phyloP scores from a whole-genome alignment of 257 asterid genomes.

The Solanum tarapatanum region DNA sequence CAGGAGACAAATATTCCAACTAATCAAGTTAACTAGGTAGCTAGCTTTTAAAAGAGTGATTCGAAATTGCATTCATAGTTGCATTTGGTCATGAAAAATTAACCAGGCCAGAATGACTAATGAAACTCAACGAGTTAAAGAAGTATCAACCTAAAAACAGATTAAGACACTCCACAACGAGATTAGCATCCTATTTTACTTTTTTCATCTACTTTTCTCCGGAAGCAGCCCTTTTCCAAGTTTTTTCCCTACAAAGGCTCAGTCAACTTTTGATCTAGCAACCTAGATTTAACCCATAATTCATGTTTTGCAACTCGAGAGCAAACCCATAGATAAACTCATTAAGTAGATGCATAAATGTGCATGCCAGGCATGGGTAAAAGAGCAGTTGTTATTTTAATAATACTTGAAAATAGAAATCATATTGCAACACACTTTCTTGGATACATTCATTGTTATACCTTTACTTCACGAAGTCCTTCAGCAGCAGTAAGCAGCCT shows the following conservation, averaged over 20 bases:
- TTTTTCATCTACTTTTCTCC: background rate
- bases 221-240: background rate
- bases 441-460: slow-evolving; percentile 2
- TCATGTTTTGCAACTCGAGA: background rate
- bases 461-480: slow-evolving; percentile 74
- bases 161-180: background rate
- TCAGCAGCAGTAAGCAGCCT: slow-evolving; percentile 80
- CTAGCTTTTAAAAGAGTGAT: background rate
- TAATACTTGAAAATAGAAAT: background rate
- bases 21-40: background rate
- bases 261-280: background rate
- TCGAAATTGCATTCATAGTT: background rate
- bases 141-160: background rate
- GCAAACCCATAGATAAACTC: background rate
- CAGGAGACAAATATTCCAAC: background rate
- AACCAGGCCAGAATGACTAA: background rate
- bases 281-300: background rate
- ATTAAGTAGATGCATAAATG: background rate
- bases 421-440: background rate
- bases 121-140: background rate
- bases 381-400: background rate
- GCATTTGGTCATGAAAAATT: background rate
- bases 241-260: background rate
- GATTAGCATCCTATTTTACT: background rate
- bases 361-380: background rate